phyloP scores from a whole-genome alignment of 306 rosid species.

The Trifolium subterraneum region DNA sequence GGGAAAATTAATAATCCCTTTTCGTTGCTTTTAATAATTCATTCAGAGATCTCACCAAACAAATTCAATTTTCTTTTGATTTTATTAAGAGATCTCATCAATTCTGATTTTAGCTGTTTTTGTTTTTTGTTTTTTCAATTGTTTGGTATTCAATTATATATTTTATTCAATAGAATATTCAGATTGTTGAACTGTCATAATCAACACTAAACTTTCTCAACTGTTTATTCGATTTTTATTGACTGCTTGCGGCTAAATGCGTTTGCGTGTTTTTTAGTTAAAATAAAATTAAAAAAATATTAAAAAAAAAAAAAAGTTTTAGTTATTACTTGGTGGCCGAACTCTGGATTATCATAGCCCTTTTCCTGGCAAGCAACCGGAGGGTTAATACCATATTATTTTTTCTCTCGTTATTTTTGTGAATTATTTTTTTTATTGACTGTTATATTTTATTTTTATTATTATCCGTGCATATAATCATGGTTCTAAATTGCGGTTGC shows the following conservation, averaged over 20 bases:
- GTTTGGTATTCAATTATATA: not conserved
- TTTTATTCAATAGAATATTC: not conserved
- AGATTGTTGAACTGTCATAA: constrained; percentile 7
- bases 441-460: not conserved
- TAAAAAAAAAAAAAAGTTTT: no score
- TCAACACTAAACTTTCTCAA: not conserved
- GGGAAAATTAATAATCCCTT: not conserved
- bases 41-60: not conserved
- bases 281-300: no score
- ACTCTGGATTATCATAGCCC: no score
- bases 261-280: not conserved
- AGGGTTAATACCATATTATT: not conserved
- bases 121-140: not conserved
- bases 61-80: not conserved
- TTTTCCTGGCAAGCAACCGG: no score
- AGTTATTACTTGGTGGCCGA: no score
- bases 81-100: not conserved
- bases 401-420: not conserved
- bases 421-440: not conserved
- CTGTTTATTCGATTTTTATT: constrained; percentile 18
- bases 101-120: not conserved
- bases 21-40: not conserved
- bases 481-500: not conserved
- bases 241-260: constrained; percentile 19
- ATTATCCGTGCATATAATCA: not conserved